Percentiles rank a stretch among this genome's conserved stretches.
Evolutionary conservation across 805 yeast species (phyloP).

Genomic region (Metschnikowia drakensbergensis): DNA sequence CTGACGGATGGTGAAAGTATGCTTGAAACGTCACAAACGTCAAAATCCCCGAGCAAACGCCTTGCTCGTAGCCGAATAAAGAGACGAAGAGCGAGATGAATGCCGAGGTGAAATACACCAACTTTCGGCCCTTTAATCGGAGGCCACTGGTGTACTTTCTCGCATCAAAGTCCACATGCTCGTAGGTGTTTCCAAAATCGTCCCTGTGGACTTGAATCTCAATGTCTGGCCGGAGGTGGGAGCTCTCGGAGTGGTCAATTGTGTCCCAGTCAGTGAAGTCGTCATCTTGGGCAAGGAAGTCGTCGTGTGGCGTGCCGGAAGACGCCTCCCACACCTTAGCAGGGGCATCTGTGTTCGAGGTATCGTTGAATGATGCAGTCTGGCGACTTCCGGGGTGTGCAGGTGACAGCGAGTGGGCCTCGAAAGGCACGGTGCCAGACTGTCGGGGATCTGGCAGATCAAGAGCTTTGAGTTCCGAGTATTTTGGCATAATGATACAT

Average conservation of each 20-base stretch:
- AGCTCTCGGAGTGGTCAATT: constrained; percentile 10
- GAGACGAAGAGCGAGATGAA: constrained; percentile 43
- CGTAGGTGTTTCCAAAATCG: constrained; percentile 33
- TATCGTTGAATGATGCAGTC: not conserved
- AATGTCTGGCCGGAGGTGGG: constrained; percentile 7
- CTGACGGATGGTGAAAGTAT: constrained; percentile 17
- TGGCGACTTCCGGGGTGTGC: not conserved
- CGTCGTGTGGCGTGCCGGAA: not conserved
- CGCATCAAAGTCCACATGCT: constrained; percentile 35
- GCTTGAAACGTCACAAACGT: constrained; percentile 67
- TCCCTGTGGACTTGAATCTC: constrained; percentile 17
- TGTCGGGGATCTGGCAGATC: constrained; percentile 1
- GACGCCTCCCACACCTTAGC: not conserved
- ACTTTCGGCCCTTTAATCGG: constrained; percentile 35
- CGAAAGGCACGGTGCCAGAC: not conserved
- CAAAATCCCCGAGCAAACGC: constrained; percentile 84
- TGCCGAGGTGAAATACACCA: constrained; percentile 44
- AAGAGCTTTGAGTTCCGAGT: not conserved
- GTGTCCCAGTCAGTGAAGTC: constrained; percentile 16
- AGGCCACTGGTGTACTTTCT: constrained; percentile 29
- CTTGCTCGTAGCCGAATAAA: constrained; percentile 45
- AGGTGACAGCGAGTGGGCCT: not conserved
- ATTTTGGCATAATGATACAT: not conserved
- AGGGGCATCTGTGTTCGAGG: not conserved
- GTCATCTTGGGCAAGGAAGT: constrained; percentile 6